Evolutionary conservation across 441 rosid species (phyloP).

Genomic region (Omphalea diandra): DNA sequence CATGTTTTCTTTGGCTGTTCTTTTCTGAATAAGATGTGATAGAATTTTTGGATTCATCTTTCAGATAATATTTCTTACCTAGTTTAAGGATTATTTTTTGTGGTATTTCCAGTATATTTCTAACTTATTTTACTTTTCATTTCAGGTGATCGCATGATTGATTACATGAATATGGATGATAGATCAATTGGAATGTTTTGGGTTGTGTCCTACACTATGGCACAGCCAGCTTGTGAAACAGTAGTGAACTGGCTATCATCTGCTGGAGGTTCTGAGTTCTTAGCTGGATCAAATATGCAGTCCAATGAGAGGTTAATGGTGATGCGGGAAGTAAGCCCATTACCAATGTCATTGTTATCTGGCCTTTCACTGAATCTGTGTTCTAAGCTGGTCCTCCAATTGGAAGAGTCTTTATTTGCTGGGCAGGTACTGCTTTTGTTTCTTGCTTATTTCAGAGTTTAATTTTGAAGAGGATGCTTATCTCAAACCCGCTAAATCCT

Average conservation of each 20-base stretch:
- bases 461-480: neutral
- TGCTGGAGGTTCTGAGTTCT: slow-evolving; percentile 67
- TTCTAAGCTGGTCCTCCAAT: slow-evolving; percentile 71
- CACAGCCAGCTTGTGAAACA: slow-evolving; percentile 91
- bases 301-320: slow-evolving; percentile 78
- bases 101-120: slow-evolving; percentile 1
- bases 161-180: slow-evolving; percentile 97
- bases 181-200: slow-evolving; percentile 98
- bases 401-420: slow-evolving; percentile 86
- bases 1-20: slow-evolving; percentile 4
- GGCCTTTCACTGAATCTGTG: slow-evolving; percentile 92
- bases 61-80: slow-evolving; percentile 3
- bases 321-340: slow-evolving; percentile 92
- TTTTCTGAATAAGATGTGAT: neutral
- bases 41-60: neutral
- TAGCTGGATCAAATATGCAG: slow-evolving; percentile 60
- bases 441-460: slow-evolving; percentile 17
- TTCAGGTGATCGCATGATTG: slow-evolving; percentile 92
- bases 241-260: slow-evolving; percentile 82
- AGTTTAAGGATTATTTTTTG: neutral
- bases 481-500: neutral
- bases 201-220: slow-evolving; percentile 98
- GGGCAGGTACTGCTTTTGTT: slow-evolving; percentile 62
- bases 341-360: slow-evolving; percentile 87
- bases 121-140: slow-evolving; percentile 16